These are phyloP conservation scores for Penicillium tannophilum DNA, from an alignment of 495 filamentous ascomycete species.

Conservation along the genomic window DNA sequence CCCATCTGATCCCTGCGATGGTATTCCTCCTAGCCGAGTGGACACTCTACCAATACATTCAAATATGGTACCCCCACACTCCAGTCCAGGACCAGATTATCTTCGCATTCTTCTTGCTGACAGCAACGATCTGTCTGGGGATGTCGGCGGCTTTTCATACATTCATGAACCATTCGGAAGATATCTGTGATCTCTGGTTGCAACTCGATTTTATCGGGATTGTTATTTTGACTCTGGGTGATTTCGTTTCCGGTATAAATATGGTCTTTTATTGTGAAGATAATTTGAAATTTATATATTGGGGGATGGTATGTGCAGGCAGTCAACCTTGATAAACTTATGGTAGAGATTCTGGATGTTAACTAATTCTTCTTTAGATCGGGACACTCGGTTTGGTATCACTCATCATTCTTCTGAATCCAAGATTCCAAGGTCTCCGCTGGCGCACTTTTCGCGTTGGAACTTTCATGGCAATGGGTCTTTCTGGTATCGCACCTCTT, in stretches of 20 bases:
- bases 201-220: slow-evolving; percentile 33
- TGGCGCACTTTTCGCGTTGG: slow-evolving; percentile 13
- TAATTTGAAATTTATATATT: slow-evolving; percentile 5
- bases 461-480: slow-evolving; percentile 7
- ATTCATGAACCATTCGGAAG: slow-evolving; percentile 31
- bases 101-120: slow-evolving; percentile 33
- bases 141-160: slow-evolving; percentile 35
- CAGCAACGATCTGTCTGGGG: slow-evolving; percentile 24
- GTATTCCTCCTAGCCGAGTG: slow-evolving; percentile 22
- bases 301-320: slow-evolving; percentile 10
- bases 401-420: slow-evolving; percentile 4
- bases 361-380: not conserved
- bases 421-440: slow-evolving; percentile 6
- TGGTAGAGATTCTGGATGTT: not conserved
- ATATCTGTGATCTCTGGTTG: slow-evolving; percentile 24
- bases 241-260: slow-evolving; percentile 34
- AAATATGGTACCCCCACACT: not conserved
- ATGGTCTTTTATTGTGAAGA: slow-evolving; percentile 33
- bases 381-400: not conserved
- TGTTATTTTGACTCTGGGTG: slow-evolving; percentile 22
- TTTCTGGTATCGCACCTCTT: slow-evolving; percentile 10
- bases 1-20: slow-evolving; percentile 32
- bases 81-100: slow-evolving; percentile 8
- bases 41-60: slow-evolving; percentile 26
- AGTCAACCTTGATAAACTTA: not conserved